Evolutionary conservation across 176 grass and related monocot genomes (phyloP), one percentile per base, ranked within the genome.

Genomic region (Cenchrus fungigraminus): DNA sequence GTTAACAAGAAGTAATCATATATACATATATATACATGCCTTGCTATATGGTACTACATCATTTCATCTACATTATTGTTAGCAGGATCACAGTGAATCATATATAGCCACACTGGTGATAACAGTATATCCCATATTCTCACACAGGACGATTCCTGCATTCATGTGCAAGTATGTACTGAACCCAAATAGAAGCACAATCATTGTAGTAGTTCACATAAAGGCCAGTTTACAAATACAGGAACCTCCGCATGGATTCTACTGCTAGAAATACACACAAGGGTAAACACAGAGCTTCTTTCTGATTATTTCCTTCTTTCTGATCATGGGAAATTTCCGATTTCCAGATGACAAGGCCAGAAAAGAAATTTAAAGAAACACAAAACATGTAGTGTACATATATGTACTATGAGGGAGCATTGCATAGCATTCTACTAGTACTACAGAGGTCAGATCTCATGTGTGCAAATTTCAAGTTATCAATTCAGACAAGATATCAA

Each of bases 351-450:
- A 32, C 51, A 28, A 74, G 16, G 12, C 1, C 52, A 80, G 8
- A 78, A 56, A 77, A 58, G 6, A 77, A 68, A 32, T 14, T 12
- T 42, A 76, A 75, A 81, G 13, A 28, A 76, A 46, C 20, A 67
- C 78, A 81, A 25, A 25, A 25, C 25, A 25, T 25, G 25, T 25
- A 25, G 25, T 17, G 46, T 43, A 5, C 14, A 16, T 16, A 40
- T 65, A 50, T 31, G 49, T 16, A 16, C 14, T 57, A 37, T 13
- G 19, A 17, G 19, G 68, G 65, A 68, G 32, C 65, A 65, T 63
- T 9, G 25, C 63, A 68, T 68, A 34, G 3, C 34, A 43, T 17
- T 42, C 40, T 46, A 46, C 40, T 46, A 46, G 68, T 2, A 9
- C 58, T 2, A 9, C 58, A 32, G 4, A 12, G 4, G 49, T 31